phyloP scores from a whole-genome alignment of 306 rosid genomes.

The Amphicarpaea edgeworthii region DNA sequence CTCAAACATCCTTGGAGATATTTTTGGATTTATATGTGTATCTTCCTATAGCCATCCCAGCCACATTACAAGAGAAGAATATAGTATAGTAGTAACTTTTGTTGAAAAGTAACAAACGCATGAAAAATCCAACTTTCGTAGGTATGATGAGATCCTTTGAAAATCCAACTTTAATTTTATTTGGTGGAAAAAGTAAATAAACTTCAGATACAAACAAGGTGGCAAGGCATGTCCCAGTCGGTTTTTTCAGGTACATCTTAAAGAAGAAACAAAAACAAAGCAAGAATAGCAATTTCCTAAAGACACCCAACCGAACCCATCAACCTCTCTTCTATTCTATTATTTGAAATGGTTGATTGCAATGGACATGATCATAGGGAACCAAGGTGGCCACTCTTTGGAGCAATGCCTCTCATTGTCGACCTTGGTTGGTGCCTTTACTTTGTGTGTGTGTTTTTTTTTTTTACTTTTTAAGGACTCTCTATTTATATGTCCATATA shows the following conservation, averaged over 20 bases:
- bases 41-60: background rate
- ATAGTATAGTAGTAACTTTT: background rate
- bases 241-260: conserved; percentile 12
- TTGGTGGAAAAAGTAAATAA: conserved; percentile 19
- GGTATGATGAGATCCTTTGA: conserved; percentile 9
- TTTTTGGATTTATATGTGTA: conserved; percentile 8
- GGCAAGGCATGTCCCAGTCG: conserved; percentile 38
- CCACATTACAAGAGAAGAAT: background rate
- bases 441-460: background rate
- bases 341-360: conserved; percentile 44
- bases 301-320: conserved; percentile 29
- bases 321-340: conserved; percentile 37
- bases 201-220: conserved; percentile 14
- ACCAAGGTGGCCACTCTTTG: conserved; percentile 46
- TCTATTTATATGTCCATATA: conserved; percentile 5
- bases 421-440: conserved; percentile 33
- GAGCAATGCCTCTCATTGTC: conserved; percentile 40
- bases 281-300: conserved; percentile 10
- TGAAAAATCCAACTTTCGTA: conserved; percentile 12
- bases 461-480: background rate
- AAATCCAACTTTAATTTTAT: background rate
- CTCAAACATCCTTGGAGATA: background rate
- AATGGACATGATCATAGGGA: conserved; percentile 40
- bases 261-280: conserved; percentile 21
- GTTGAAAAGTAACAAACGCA: conserved; percentile 8